Conservation (phyloP, 2,329 filamentous ascomycete genomes). For the Aspergillus aculeatus region DNA sequence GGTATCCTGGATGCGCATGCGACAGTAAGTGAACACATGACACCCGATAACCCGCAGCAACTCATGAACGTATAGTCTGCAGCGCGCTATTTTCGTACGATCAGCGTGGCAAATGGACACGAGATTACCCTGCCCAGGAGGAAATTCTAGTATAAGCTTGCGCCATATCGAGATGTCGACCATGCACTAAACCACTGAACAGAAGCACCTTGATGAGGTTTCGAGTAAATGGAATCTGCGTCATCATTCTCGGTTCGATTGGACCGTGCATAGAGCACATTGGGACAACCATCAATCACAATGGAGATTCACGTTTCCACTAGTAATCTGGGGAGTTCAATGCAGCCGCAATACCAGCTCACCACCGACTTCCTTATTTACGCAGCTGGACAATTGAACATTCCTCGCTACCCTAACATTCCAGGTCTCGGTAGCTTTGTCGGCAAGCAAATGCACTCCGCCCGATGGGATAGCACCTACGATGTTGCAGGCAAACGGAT, state of each 20-base stretch:
- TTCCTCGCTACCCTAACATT: conserved; percentile 51
- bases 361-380: conserved; percentile 57
- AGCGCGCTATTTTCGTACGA: conserved; percentile 60
- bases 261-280: conserved; percentile 50
- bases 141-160: conserved; percentile 53
- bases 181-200: neutral
- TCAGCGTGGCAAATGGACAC: conserved; percentile 58
- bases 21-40: conserved; percentile 37
- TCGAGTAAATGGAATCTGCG: conserved; percentile 57
- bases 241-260: conserved; percentile 59
- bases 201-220: conserved; percentile 53
- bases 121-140: conserved; percentile 60
- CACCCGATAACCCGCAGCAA: neutral
- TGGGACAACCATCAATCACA: conserved; percentile 56
- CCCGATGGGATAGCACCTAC: conserved; percentile 62
- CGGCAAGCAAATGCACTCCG: conserved; percentile 57
- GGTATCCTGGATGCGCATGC: conserved; percentile 57
- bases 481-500: conserved; percentile 51
- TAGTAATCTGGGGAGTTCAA: conserved; percentile 55
- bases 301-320: conserved; percentile 53
- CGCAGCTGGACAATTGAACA: conserved; percentile 60
- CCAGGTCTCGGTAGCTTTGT: conserved; percentile 49
- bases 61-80: conserved; percentile 41
- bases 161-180: neutral
- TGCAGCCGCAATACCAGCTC: conserved; percentile 52